Percentiles rank a stretch among this genome's conserved stretches.
phyloP scores from a whole-genome alignment of 1,284 basidiomycete species.

The Austroboletus niveus region DNA sequence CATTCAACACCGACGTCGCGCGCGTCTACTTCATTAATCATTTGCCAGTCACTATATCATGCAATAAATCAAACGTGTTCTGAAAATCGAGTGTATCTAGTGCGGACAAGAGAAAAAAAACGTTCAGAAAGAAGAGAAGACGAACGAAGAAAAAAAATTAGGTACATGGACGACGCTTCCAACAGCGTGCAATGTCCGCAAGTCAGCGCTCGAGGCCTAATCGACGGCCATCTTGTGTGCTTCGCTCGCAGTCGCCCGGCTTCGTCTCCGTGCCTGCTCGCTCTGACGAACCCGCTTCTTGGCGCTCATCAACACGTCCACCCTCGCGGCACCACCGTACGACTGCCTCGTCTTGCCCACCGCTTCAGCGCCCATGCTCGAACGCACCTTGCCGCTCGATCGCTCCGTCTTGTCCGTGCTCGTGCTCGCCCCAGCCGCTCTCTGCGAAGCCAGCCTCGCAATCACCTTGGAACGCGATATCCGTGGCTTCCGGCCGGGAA shows the following conservation, averaged over 20 bases:
- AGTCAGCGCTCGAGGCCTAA: conserved; percentile 3
- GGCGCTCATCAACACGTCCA: conserved; percentile 50
- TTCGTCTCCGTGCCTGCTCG: conserved; percentile 55
- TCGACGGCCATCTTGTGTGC: conserved; percentile 32
- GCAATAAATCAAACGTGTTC: background rate
- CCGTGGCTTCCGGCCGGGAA: conserved; percentile 60
- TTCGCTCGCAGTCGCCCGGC: conserved; percentile 25
- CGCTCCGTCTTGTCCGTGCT: background rate
- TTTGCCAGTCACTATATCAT: background rate
- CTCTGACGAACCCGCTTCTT: conserved; percentile 68
- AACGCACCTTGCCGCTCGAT: conserved; percentile 40
- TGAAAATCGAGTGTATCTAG: background rate
- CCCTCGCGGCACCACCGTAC: conserved; percentile 32
- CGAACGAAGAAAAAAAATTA: background rate
- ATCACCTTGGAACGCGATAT: conserved; percentile 78
- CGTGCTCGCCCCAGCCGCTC: conserved; percentile 37
- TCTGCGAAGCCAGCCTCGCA: conserved; percentile 69
- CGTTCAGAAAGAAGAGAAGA: background rate
- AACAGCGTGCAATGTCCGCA: conserved; percentile 4
- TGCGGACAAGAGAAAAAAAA: background rate
- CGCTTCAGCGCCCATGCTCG: conserved; percentile 53
- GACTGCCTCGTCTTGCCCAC: conserved; percentile 46
- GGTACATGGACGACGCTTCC: too few species aligned
- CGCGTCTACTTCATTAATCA: background rate
- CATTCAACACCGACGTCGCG: too few species aligned